Evolutionary conservation across 2,329 filamentous ascomycete genomes (phyloP).

Genomic region (Colletotrichum acutatum): DNA sequence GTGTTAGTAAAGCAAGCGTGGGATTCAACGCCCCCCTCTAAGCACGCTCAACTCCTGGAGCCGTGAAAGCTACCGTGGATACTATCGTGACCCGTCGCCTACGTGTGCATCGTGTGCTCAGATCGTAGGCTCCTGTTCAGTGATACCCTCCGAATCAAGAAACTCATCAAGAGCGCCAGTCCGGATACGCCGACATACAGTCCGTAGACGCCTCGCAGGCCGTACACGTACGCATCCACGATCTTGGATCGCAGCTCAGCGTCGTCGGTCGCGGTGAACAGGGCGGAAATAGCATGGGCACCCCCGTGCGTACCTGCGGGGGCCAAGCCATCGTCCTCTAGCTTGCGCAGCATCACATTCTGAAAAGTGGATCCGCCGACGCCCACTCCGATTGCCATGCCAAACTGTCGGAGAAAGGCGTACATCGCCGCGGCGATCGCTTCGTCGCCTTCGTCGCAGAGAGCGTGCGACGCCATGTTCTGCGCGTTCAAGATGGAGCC

Average conservation of each 20-base stretch:
- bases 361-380: slow-evolving; percentile 28
- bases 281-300: background rate
- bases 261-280: background rate
- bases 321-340: background rate
- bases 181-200: background rate
- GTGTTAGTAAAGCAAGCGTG: background rate
- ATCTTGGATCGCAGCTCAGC: background rate
- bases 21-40: background rate
- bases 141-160: background rate
- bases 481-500: slow-evolving; percentile 35
- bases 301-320: background rate
- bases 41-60: background rate
- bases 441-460: slow-evolving; percentile 2
- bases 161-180: background rate
- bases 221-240: slow-evolving; percentile 5
- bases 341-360: slow-evolving; percentile 31
- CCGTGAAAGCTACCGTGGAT: background rate
- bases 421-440: slow-evolving; percentile 16
- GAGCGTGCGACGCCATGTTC: slow-evolving; percentile 31
- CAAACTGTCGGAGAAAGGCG: slow-evolving; percentile 30
- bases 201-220: slow-evolving; percentile 4
- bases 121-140: background rate
- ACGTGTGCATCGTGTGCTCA: background rate
- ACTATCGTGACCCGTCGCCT: background rate
- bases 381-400: slow-evolving; percentile 28